Evolutionary conservation across 1,284 basidiomycete species (phyloP), one percentile per base, ranked within the genome.

Genomic region (Papiliotrema terrestris): DNA sequence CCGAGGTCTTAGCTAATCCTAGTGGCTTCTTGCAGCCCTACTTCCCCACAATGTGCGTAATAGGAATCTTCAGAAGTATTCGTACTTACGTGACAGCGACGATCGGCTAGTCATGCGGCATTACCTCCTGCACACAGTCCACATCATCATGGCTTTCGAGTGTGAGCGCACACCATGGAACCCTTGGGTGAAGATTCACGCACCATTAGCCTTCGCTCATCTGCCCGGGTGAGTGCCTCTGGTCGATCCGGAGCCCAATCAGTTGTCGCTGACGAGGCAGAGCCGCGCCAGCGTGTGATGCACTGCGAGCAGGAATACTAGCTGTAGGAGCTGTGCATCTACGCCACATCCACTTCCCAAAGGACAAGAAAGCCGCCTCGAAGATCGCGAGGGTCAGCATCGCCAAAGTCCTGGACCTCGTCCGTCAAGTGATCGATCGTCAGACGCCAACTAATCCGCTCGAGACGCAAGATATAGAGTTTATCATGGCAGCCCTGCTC

Each of bases 121-220:
- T 47, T 74, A 74, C 53, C 62, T 74, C 17, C 60, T 63, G 1
- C 58, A 67, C 25, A 72, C 71, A 1, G 69, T 72, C 17, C 67
- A 71, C 47, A 66, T 73, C 47, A 73, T 72, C 54, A 63, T 73
- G 23, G 73, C 73, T 1, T 69, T 71, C 43, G 70, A 74, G 38
- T 65, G 61, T 2, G 49, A 57, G 2, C 56, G 58, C 42, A 62
- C 59, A 23, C 68, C 68, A 1, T 73, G 70, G 69, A 74, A 74
- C 54, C 73, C 73, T 1, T 74, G 73, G 73, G 52, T 74, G 9
- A 59, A 57, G 2, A 60, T 72, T 3, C 70, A 73, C 45, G 71
- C 71, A 9, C 66, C 71, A 19, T 55, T 72, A 19, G 73, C 73
- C 1, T 74, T 74, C 54, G 64, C 58, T 1, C 65, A 68, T 48